Evolutionary conservation across 371 early-diverging fungal genomes (phyloP).

Genomic region (Apophysomyces trapeziformis): DNA sequence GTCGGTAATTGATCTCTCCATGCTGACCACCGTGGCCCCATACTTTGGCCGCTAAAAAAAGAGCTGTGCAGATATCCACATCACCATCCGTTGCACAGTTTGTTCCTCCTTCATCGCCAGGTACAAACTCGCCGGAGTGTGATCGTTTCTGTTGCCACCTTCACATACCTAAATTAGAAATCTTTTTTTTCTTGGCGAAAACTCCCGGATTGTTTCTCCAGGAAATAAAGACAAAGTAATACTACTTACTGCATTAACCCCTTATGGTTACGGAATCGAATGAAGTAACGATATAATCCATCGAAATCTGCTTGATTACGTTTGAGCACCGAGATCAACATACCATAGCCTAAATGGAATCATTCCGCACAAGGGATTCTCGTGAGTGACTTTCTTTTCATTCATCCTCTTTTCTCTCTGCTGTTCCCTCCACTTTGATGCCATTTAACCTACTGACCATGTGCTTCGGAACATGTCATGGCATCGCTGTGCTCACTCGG

Average conservation of each 20-base stretch:
- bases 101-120: conserved; percentile 58
- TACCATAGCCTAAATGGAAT: conserved; percentile 55
- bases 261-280: conserved; percentile 55
- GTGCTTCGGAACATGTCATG: conserved; percentile 58
- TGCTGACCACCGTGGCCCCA: conserved; percentile 62
- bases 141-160: conserved; percentile 63
- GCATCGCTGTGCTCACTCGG: conserved; percentile 39
- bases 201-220: neutral
- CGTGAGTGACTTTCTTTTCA: neutral
- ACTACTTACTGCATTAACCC: conserved; percentile 57
- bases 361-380: neutral
- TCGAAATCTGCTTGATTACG: conserved; percentile 66
- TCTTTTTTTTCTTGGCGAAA: neutral
- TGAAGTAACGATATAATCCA: conserved; percentile 60
- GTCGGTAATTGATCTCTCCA: conserved; percentile 54
- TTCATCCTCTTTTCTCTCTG: too few species aligned
- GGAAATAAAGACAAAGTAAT: neutral
- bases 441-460: conserved; percentile 29
- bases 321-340: conserved; percentile 64
- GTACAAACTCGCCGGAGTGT: conserved; percentile 38
- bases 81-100: conserved; percentile 69
- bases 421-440: too few species aligned
- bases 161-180: neutral
- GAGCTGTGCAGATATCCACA: conserved; percentile 61
- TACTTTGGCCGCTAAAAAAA: conserved; percentile 59